Evolutionary conservation across 768 basidiomycete genomes (phyloP).

Genomic region (Cyathus striatus): DNA sequence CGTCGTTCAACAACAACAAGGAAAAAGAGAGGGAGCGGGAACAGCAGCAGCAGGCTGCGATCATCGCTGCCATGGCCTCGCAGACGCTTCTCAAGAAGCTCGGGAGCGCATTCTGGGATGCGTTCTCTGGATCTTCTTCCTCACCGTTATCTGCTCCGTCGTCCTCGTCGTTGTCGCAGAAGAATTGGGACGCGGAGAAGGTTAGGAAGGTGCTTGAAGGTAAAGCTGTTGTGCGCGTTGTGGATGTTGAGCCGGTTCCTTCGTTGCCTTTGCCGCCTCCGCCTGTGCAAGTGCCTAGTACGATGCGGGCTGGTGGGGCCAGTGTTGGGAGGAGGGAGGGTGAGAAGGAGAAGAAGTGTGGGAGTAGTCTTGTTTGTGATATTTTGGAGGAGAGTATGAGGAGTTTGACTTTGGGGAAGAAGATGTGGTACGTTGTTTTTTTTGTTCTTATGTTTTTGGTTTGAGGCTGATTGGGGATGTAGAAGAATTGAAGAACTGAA

Average conservation of each 20-base stretch:
- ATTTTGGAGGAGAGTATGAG: constrained; percentile 67
- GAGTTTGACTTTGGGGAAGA: constrained; percentile 58
- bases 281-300: constrained; percentile 4
- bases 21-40: constrained; percentile 22
- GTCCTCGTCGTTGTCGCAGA: constrained; percentile 7
- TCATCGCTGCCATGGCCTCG: constrained; percentile 70
- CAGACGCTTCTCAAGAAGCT: constrained; percentile 72
- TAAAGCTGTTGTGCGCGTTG: constrained; percentile 72
- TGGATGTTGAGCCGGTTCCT: constrained; percentile 58
- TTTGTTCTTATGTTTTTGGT: no score
- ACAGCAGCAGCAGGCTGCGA: constrained; percentile 40
- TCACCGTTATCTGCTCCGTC: no score
- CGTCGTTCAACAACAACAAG: constrained; percentile 3
- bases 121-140: constrained; percentile 58
- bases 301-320: not conserved
- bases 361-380: constrained; percentile 14
- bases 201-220: constrained; percentile 79
- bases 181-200: constrained; percentile 64
- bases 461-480: no score
- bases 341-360: constrained; percentile 10
- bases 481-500: no score
- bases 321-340: constrained; percentile 1
- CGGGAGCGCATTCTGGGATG: constrained; percentile 82
- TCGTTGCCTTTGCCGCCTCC: constrained; percentile 4
- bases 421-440: constrained; percentile 11